Evolutionary conservation across 495 filamentous ascomycete species (phyloP).

Genomic region (Penicillium antarcticum): DNA sequence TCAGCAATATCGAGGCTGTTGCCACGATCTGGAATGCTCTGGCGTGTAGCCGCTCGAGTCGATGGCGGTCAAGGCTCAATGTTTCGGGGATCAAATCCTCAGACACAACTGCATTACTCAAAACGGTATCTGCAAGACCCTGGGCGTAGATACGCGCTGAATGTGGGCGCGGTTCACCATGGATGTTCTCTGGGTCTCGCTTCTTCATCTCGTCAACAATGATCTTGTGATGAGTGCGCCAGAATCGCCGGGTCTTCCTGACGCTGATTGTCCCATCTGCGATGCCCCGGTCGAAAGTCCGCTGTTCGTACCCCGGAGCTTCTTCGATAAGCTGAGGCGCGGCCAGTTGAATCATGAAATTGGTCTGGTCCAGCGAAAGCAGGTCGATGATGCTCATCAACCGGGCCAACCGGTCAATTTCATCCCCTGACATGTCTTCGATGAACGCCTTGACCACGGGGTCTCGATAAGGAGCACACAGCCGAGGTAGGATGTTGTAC

Average conservation of each 20-base stretch:
- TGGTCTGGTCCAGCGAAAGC: constrained; percentile 91
- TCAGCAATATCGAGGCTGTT: constrained; percentile 77
- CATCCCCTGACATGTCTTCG: constrained; percentile 70
- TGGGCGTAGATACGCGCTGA: constrained; percentile 74
- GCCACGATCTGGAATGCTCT: constrained; percentile 73
- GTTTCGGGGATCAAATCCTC: constrained; percentile 75
- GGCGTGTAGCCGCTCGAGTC: constrained; percentile 63
- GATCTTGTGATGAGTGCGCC: constrained; percentile 64
- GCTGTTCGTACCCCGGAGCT: constrained; percentile 75
- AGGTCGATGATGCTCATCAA: constrained; percentile 85
- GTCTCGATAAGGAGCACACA: constrained; percentile 90
- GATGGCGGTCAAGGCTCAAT: constrained; percentile 71
- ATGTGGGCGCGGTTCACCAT: constrained; percentile 39
- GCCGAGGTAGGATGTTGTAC: constrained; percentile 80
- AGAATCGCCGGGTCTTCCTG: constrained; percentile 65
- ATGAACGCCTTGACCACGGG: constrained; percentile 75
- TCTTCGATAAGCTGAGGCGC: constrained; percentile 81
- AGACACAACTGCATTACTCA: constrained; percentile 55
- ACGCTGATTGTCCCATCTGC: constrained; percentile 56
- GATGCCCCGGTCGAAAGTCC: constrained; percentile 68
- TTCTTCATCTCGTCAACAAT: constrained; percentile 67
- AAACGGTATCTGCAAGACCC: constrained; percentile 60
- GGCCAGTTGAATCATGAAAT: constrained; percentile 80
- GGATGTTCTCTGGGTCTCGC: constrained; percentile 67
- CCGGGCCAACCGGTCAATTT: constrained; percentile 79